A percentile compares a stretch with the other conserved stretches of the same genome.
These are phyloP conservation scores for Alternaria brassicicola DNA, from an alignment of 2,329 filamentous ascomycete species.

Conservation along the genomic window DNA sequence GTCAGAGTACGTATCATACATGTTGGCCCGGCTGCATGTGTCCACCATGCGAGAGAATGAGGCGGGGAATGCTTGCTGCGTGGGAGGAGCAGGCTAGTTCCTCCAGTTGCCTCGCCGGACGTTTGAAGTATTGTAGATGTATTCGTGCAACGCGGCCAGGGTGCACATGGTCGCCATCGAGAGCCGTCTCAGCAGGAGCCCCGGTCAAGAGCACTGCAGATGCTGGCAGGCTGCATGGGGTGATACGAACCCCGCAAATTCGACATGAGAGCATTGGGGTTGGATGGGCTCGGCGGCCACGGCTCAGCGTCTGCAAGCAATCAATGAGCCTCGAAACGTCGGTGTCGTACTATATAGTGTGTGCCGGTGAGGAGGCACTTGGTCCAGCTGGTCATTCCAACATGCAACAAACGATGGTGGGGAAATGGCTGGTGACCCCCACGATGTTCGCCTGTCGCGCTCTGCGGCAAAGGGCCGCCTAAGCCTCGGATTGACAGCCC, in stretches of 20 bases:
- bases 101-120: neutral
- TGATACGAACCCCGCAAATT: constrained; percentile 18
- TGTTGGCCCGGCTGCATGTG: neutral
- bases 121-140: neutral
- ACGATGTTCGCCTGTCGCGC: constrained; percentile 18
- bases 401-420: neutral
- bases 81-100: neutral
- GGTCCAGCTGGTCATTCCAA: constrained; percentile 1
- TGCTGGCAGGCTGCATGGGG: constrained; percentile 12
- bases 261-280: neutral
- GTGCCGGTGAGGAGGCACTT: constrained; percentile 12
- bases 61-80: constrained; percentile 6
- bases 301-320: neutral
- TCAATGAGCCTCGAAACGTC: neutral
- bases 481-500: constrained; percentile 18
- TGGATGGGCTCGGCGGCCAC: neutral
- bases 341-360: constrained; percentile 1
- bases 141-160: constrained; percentile 2
- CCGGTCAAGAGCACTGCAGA: constrained; percentile 9
- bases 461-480: constrained; percentile 19
- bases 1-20: neutral
- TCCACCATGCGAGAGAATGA: constrained; percentile 3
- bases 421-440: constrained; percentile 16
- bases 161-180: constrained; percentile 8
- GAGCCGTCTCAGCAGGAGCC: neutral